Percentiles rank a stretch among this genome's conserved stretches.
Evolutionary conservation across 345 rosid genomes (phyloP).

Genomic region (Viola odorata): DNA sequence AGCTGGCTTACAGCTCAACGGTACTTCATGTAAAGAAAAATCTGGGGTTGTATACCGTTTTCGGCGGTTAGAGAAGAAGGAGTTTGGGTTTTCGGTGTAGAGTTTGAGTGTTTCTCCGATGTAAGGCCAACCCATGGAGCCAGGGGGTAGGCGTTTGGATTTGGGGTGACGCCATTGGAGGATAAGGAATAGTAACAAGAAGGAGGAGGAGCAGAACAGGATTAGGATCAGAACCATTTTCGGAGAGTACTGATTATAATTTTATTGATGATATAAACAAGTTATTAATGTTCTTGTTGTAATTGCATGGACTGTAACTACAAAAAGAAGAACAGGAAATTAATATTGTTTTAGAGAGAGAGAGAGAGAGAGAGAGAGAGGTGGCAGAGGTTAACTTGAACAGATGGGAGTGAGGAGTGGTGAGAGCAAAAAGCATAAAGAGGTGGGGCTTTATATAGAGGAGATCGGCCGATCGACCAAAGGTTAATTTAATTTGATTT

Average conservation of each 20-base stretch:
- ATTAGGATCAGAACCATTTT: slow-evolving; percentile 2
- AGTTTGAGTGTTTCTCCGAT: slow-evolving; percentile 86
- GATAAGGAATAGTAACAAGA: slow-evolving; percentile 15
- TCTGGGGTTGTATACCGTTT: slow-evolving; percentile 41
- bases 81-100: slow-evolving; percentile 73
- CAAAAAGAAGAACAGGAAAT: background rate
- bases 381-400: slow-evolving; percentile 13
- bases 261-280: background rate
- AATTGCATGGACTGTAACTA: background rate
- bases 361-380: background rate
- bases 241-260: slow-evolving; percentile 1
- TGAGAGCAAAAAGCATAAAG: background rate
- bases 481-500: too few species aligned
- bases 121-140: slow-evolving; percentile 97
- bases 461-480: background rate
- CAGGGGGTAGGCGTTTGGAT: slow-evolving; percentile 60
- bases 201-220: slow-evolving; percentile 7
- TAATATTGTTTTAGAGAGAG: background rate
- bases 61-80: slow-evolving; percentile 70
- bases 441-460: slow-evolving; percentile 20
- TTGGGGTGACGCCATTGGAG: slow-evolving; percentile 38
- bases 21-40: background rate
- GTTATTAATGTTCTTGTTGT: slow-evolving; percentile 32
- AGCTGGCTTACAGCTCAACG: background rate
- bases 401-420: background rate